Base-by-base conservation (phyloP, 306 rosid species). In the Cucurbita pepo region DNA sequence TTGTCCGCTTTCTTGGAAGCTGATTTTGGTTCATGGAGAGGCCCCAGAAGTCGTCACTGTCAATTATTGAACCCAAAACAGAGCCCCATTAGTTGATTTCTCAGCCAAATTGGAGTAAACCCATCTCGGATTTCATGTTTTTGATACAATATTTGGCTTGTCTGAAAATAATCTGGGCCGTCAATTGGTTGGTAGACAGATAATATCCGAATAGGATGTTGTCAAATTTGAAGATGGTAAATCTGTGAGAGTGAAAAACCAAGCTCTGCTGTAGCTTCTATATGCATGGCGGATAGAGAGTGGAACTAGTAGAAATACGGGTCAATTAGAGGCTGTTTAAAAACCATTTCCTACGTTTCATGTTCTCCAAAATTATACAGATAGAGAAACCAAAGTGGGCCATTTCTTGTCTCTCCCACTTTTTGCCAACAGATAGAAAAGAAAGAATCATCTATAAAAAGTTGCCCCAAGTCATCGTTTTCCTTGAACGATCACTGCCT, bases 321-420 rank as follows among this genome's bases (percentile, higher is more conserved):
- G 73, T 50, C 73, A 15, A 48, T 69, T 69, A 7, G n/a, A 69
- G 73, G 21, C 57, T 48, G 58, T 69, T 69, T 69, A 25, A 30
- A 25, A 69, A 69, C 73, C 58, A 30, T 69, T 50, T 34, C 15
- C 45, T 69, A 69, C 45, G 58, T 69, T 50, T 69, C 41, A 50
- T 50, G 45, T 22, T 51, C 73, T 25, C 73, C 58, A 50, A 47
- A 67, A 69, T 47, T 6, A 2, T 62, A 30, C 43, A 69, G 44
- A 50, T 45, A 30, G 34, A 38, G 5, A 14, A 50, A 50, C 54
- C 44, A 7, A 9, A 67, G 74, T 69, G 58, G 74, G 15, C 74
- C 74, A 69, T 48, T 25, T 50, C 43, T 47, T 69, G 74, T 69
- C 57, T 25, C 59, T 69, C 59, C 74, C 74, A 50, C 74, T 69